A percentile compares a stretch with the other conserved stretches of the same genome.
Conservation (phyloP, 2,329 filamentous ascomycete genomes). For the Talaromyces albobiverticillius region DNA sequence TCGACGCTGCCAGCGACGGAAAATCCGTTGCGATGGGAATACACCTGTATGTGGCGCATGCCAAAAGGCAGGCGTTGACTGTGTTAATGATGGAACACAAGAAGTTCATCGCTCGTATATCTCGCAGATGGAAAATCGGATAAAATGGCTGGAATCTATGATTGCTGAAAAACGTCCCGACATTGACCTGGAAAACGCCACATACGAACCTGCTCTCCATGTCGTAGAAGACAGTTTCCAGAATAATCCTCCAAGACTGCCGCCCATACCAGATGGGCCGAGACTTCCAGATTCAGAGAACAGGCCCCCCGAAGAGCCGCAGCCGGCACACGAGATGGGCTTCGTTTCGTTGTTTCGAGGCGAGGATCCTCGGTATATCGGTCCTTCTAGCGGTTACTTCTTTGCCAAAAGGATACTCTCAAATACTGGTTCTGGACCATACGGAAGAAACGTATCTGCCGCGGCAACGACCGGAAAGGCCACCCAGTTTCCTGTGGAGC, state of each 20-base stretch:
- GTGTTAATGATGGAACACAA: conserved; percentile 46
- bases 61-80: conserved; percentile 40
- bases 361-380: conserved; percentile 51
- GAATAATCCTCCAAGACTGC: background rate
- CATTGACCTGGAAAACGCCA: conserved; percentile 36
- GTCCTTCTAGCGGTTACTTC: conserved; percentile 56
- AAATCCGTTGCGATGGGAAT: conserved; percentile 50
- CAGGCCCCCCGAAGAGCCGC: background rate
- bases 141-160: conserved; percentile 49
- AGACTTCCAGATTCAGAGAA: too few relatives aligned
- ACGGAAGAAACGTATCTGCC: conserved; percentile 16
- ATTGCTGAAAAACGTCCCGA: conserved; percentile 43
- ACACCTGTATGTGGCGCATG: conserved; percentile 45
- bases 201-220: conserved; percentile 18
- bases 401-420: conserved; percentile 51
- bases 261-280: background rate
- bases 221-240: background rate
- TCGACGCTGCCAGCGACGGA: conserved; percentile 46
- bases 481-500: conserved; percentile 22
- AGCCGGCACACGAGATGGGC: background rate
- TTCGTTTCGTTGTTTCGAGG: conserved; percentile 25
- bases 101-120: conserved; percentile 45
- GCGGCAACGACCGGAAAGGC: conserved; percentile 14
- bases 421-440: conserved; percentile 27
- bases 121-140: conserved; percentile 39